A percentile compares a stretch with the other conserved stretches of the same genome.
Conservation (phyloP, 106 monocot species). For the Dactylorhiza incarnata region DNA sequence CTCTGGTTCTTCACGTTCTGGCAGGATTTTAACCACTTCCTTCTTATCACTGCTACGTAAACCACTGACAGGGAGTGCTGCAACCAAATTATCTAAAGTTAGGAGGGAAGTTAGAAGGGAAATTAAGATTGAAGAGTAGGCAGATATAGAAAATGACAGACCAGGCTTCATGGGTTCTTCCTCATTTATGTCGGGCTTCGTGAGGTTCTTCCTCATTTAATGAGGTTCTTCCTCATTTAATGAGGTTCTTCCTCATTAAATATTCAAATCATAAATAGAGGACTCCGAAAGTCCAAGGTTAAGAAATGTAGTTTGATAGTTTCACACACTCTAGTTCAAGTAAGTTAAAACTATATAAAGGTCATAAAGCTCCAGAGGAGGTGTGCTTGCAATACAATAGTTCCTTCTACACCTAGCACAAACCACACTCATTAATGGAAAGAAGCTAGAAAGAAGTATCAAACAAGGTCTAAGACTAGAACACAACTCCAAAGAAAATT, state of each 20-base stretch:
- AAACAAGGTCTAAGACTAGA: too few species aligned
- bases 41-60: slow-evolving; percentile 19
- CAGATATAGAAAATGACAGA: not conserved
- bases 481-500: too few species aligned
- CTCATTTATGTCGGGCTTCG: not conserved
- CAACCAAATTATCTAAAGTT: slow-evolving; percentile 10
- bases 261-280: not conserved
- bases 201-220: not conserved
- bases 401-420: too few species aligned
- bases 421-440: too few species aligned
- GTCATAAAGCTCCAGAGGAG: not conserved
- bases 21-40: slow-evolving; percentile 11
- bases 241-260: not conserved
- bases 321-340: not conserved
- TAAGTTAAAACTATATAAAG: not conserved
- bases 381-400: too few species aligned
- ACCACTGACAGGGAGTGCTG: slow-evolving; percentile 10
- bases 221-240: not conserved
- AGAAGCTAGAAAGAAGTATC: too few species aligned
- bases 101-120: slow-evolving; percentile 14
- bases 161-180: not conserved
- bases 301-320: not conserved
- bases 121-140: not conserved
- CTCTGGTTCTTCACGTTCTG: slow-evolving; percentile 8
- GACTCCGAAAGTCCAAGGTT: not conserved